Evolutionary conservation across 2,329 filamentous ascomycete genomes (phyloP).

Genomic region (Fusarium papillatum): DNA sequence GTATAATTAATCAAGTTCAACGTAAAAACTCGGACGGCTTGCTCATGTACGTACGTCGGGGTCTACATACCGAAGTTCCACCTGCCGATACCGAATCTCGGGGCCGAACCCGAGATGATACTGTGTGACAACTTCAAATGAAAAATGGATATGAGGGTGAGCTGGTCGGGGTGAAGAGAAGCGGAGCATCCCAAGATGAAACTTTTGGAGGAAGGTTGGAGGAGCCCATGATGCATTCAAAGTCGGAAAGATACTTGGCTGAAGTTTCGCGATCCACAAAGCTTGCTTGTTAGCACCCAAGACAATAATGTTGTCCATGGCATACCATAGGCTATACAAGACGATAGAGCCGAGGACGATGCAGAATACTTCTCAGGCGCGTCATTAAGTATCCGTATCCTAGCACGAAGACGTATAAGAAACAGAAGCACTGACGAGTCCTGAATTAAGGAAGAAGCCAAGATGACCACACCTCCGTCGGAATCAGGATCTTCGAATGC

Average conservation of each 20-base stretch:
- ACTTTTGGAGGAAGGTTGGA: no score
- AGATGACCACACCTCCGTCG: background rate
- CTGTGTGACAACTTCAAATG: background rate
- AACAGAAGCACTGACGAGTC: background rate
- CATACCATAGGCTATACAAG: background rate
- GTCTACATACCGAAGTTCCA: background rate
- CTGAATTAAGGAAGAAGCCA: background rate
- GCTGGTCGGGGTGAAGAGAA: background rate
- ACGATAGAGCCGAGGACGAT: background rate
- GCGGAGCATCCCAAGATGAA: background rate
- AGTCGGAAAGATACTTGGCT: no score
- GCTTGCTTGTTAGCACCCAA: background rate
- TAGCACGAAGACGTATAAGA: background rate
- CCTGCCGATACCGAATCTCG: background rate
- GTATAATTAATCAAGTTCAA: background rate
- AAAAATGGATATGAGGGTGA: background rate
- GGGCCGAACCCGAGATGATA: background rate
- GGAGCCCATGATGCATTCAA: no score
- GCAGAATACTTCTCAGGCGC: background rate
- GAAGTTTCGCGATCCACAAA: no score
- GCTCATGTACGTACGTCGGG: background rate
- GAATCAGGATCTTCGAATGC: background rate
- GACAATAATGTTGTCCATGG: background rate
- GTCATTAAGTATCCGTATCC: background rate
- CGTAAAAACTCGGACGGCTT: background rate